phyloP scores from a whole-genome alignment of 1,284 basidiomycete genomes.

The Porodaedalea pini region DNA sequence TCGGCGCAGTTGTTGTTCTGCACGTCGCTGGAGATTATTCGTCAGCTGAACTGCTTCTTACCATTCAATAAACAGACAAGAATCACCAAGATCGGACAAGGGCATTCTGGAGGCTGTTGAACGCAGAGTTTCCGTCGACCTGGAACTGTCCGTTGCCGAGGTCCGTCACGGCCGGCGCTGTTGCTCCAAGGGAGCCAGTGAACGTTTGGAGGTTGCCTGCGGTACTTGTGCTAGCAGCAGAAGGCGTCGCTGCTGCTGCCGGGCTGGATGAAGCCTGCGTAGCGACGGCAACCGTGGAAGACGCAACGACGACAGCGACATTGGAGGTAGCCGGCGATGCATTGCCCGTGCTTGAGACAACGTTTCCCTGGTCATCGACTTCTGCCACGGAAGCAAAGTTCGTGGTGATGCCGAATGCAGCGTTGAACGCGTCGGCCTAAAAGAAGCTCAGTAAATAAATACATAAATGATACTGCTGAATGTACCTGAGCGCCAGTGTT shows the following conservation, averaged over 20 bases:
- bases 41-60: no score
- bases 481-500: conserved; percentile 44
- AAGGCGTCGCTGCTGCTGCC: conserved; percentile 14
- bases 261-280: background rate
- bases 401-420: conserved; percentile 46
- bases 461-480: no score
- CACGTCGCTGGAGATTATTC: conserved; percentile 36
- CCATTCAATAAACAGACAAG: background rate
- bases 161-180: conserved; percentile 43
- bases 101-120: conserved; percentile 49
- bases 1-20: conserved; percentile 56
- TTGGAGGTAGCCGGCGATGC: conserved; percentile 20
- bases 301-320: conserved; percentile 22
- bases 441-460: background rate
- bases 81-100: conserved; percentile 47
- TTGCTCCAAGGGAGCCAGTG: conserved; percentile 46
- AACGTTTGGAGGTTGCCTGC: conserved; percentile 53
- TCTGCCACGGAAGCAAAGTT: conserved; percentile 37
- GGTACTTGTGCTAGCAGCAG: conserved; percentile 26
- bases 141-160: conserved; percentile 45
- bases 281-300: conserved; percentile 20
- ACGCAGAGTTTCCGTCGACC: conserved; percentile 45
- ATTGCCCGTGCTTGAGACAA: conserved; percentile 24
- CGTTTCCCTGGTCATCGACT: conserved; percentile 38
- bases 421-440: conserved; percentile 58